Evolutionary conservation across 208 protist genomes (phyloP), one percentile per base, ranked within the genome.

Genomic region (Acanthamoeba triangularis): DNA sequence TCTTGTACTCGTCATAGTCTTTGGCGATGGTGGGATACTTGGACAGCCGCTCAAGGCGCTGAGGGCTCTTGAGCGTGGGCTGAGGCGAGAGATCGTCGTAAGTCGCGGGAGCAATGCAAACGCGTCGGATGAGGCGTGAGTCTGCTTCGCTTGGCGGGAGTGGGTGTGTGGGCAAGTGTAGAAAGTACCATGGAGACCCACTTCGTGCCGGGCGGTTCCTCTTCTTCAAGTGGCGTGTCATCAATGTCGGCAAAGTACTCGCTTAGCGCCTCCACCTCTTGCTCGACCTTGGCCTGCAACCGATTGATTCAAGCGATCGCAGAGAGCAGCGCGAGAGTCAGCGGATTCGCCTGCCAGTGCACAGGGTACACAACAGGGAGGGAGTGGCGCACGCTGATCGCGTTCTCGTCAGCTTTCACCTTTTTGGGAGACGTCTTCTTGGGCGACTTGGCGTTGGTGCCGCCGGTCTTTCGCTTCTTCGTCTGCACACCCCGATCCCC

Each of bases 1-100:
- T 90, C 52, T 90, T 90, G 82, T 90, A 90, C 52, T 90, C 82
- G 28, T 90, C 54, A 13, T 90, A 90, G 82, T 90, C 82, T n/a
- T 90, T 90, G 49, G 44, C 52, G 33, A 90, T 90, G 54, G 82
- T 44, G 52, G 82, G 82, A 41, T 90, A 44, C 49, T 90, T 90
- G 82, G 82, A 14, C n/a, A 90, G 20, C 52, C 52, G 63, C 30
- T 90, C 82, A 8, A 90, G 13, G 25, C 82, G 82, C 52, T 90
- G 82, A 16, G 82, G 82, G 54, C 82, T 90, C 82, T 90, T 90
- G 49, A 90, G 82, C 49, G 16, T 65, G 28, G 82, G 82, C 82
- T 90, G 67, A 6, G 35, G 63, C 28, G 28, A 18, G 30, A 23
- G 67, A 18, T 13, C 20, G 16, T 14, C 23, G 63, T 61, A 7